Evolutionary conservation across 2,329 filamentous ascomycete genomes (phyloP).

Genomic region (Diaporthe nobilis): DNA sequence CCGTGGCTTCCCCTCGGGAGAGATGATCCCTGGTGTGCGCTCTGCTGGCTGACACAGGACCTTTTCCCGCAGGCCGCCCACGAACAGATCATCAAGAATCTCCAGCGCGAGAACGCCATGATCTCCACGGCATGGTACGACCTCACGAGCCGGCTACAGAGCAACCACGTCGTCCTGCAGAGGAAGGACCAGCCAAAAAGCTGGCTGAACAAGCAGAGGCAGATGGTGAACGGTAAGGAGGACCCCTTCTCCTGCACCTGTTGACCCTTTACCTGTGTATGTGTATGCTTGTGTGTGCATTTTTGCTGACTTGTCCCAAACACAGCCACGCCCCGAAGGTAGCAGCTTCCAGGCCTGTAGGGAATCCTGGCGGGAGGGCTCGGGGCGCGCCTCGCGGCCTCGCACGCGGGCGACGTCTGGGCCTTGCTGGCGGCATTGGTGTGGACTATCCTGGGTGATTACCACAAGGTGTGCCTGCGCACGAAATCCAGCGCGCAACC

Average conservation of each 20-base stretch:
- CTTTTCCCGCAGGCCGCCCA: constrained; percentile 58
- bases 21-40: constrained; percentile 31
- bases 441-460: constrained; percentile 20
- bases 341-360: constrained; percentile 53
- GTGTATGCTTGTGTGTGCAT: not conserved
- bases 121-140: constrained; percentile 92
- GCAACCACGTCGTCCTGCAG: constrained; percentile 85
- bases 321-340: constrained; percentile 62
- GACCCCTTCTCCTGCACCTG: not conserved
- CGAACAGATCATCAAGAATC: constrained; percentile 74
- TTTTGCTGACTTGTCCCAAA: constrained; percentile 7
- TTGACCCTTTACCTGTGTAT: not conserved
- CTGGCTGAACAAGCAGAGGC: constrained; percentile 88
- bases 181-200: constrained; percentile 82
- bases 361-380: constrained; percentile 36
- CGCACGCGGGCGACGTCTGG: not conserved
- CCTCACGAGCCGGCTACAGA: constrained; percentile 82
- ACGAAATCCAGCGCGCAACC: not conserved
- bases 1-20: constrained; percentile 24
- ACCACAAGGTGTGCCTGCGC: not conserved
- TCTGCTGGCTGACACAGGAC: constrained; percentile 36
- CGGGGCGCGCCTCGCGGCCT: constrained; percentile 19
- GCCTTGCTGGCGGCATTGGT: not conserved
- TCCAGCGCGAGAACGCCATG: constrained; percentile 83
- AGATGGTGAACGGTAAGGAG: constrained; percentile 72